Evolutionary conservation across 148 eudicot genomes (phyloP).

Genomic region (Rheum nobile): DNA sequence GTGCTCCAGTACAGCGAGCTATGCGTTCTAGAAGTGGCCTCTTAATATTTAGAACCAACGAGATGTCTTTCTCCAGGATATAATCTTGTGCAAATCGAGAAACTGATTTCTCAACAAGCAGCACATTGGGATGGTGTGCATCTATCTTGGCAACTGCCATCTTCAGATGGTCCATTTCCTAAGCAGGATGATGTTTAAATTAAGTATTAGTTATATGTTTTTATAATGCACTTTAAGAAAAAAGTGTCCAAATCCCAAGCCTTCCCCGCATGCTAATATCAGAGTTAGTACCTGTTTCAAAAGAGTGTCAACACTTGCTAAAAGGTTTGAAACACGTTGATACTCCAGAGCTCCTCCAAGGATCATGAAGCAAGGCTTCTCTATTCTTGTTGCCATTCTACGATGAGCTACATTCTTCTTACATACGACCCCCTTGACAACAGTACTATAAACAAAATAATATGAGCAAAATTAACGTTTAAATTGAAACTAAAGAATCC

Average conservation of each 20-base stretch:
- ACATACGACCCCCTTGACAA: conserved; percentile 84
- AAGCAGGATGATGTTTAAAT: conserved; percentile 6
- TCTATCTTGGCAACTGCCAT: conserved; percentile 99
- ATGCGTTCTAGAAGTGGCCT: conserved; percentile 87
- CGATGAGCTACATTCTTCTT: conserved; percentile 96
- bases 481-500: not conserved
- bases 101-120: conserved; percentile 95
- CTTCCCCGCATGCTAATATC: not conserved
- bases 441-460: conserved; percentile 42
- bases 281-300: conserved; percentile 64
- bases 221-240: not conserved
- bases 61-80: conserved; percentile 75
- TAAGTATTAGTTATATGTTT: not conserved
- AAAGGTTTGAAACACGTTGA: conserved; percentile 74
- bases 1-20: conserved; percentile 94
- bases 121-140: conserved; percentile 64
- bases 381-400: conserved; percentile 74
- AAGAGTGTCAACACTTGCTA: conserved; percentile 88
- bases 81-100: conserved; percentile 90
- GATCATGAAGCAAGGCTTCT: conserved; percentile 69
- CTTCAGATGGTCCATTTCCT: conserved; percentile 98
- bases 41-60: conserved; percentile 81
- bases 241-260: too few species aligned
- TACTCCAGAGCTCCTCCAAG: conserved; percentile 97
- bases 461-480: conserved; percentile 4